Evolutionary conservation across 306 rosid genomes (phyloP), one percentile per base, ranked within the genome.

Genomic region (Chamaecrista fasciculata): DNA sequence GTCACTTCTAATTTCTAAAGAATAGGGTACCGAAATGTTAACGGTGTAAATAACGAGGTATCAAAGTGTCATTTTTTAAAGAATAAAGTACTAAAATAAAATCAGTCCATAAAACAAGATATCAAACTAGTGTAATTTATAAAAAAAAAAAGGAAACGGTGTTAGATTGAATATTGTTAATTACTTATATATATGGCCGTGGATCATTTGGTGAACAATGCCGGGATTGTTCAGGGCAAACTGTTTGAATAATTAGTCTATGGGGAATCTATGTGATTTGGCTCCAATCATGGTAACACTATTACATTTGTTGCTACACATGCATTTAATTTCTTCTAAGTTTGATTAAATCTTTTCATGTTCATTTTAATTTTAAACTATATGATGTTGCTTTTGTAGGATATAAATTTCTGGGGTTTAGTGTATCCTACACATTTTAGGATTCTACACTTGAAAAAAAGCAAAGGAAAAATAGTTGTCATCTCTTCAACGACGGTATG

Each of bases 141-240:
- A n/a, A n/a, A n/a, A n/a, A n/a, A n/a, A n/a, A n/a, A n/a, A n/a
- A n/a, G n/a, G n/a, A n/a, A n/a, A n/a, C n/a, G n/a, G n/a, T n/a
- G n/a, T n/a, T n/a, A n/a, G 36, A 33, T 33, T 33, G 2, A 29
- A 29, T n/a, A n/a, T n/a, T n/a, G n/a, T 29, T 33, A 33, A n/a
- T n/a, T n/a, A n/a, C 36, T 33, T n/a, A 10, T 20, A 4, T 4
- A 15, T 46, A 20, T 42, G 18, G 3, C 65, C 58, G 60, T 71
- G 75, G 60, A 71, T 46, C 67, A 71, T 59, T 31, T 59, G 67
- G 75, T 59, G n/a, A 71, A 59, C 59, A 71, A 71, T 20, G 49
- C 49, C n/a, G 75, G 67, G 6, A 44, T 59, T 14, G 6, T 1
- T 43, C 75, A 44, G 21, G 0, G 1, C 34, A 47, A 19, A 23